These are phyloP conservation scores for Fusarium torulosum DNA, from an alignment of 2,329 filamentous ascomycete species.

Conservation along the genomic window DNA sequence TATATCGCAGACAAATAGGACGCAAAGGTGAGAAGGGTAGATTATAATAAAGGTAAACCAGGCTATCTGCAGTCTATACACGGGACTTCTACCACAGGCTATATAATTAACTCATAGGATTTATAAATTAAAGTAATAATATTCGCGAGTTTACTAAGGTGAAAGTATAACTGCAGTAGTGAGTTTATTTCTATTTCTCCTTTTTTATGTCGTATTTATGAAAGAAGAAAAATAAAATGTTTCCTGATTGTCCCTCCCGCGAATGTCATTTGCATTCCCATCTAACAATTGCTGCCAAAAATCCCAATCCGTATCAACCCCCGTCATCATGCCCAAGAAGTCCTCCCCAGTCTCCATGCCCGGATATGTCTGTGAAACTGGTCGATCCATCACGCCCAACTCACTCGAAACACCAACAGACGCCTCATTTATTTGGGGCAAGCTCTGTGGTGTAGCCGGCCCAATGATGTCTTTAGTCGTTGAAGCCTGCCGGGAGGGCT, in stretches of 20 bases:
- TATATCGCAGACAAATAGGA: too few relatives aligned
- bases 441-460: neutral
- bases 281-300: constrained; percentile 7
- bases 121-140: too few relatives aligned
- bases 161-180: too few relatives aligned
- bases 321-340: neutral
- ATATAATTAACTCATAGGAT: too few relatives aligned
- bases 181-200: too few relatives aligned
- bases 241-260: neutral
- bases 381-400: neutral
- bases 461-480: neutral
- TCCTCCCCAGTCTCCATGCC: neutral
- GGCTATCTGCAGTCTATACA: too few relatives aligned
- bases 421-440: neutral
- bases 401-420: neutral
- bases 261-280: neutral
- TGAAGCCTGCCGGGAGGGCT: neutral
- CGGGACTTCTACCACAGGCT: too few relatives aligned
- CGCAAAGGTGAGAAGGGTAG: too few relatives aligned
- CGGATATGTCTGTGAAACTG: neutral
- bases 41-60: too few relatives aligned
- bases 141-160: too few relatives aligned
- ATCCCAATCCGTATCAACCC: constrained; percentile 1
- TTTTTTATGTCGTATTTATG: neutral
- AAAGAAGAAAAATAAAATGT: neutral